Percentiles rank a stretch among this genome's conserved stretches.
Evolutionary conservation across 202 grass and related monocot species (phyloP).

Genomic region (Tripidium arundinaceum): DNA sequence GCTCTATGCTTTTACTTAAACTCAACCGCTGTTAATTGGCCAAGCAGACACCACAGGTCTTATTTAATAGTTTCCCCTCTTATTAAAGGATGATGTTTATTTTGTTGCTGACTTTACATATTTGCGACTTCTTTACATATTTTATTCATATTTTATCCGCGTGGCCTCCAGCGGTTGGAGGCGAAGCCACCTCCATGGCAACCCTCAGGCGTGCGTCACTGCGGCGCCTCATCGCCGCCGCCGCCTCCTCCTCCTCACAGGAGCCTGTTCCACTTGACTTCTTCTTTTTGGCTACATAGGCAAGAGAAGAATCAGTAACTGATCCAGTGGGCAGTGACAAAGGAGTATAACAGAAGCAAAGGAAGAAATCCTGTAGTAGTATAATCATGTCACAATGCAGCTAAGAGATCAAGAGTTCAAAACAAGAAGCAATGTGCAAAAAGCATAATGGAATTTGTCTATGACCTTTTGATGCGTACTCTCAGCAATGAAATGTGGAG

Average conservation of each 20-base stretch:
- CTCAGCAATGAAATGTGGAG: constrained; percentile 49
- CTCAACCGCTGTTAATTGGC: too few species aligned
- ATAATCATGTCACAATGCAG: not conserved
- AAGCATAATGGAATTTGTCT: not conserved
- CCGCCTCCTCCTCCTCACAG: constrained; percentile 45
- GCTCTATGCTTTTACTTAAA: too few species aligned
- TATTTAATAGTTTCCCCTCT: too few species aligned
- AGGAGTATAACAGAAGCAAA: constrained; percentile 7
- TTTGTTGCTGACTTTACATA: too few species aligned
- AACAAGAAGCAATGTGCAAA: not conserved
- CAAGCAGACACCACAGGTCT: too few species aligned
- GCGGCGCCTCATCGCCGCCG: constrained; percentile 36
- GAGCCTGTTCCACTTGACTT: constrained; percentile 67
- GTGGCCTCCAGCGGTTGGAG: constrained; percentile 8
- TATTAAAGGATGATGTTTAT: too few species aligned
- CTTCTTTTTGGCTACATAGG: constrained; percentile 66
- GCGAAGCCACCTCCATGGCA: constrained; percentile 29
- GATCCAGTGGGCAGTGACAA: constrained; percentile 1
- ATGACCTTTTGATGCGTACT: constrained; percentile 81
- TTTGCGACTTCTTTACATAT: too few species aligned
- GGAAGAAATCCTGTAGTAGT: not conserved
- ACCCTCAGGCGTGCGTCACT: constrained; percentile 30
- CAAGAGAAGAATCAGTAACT: constrained; percentile 20
- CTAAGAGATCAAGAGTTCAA: not conserved
- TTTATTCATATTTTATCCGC: too few species aligned